phyloP scores from a whole-genome alignment of 177 flowering plant genomes.

The Vitis hybrid region DNA sequence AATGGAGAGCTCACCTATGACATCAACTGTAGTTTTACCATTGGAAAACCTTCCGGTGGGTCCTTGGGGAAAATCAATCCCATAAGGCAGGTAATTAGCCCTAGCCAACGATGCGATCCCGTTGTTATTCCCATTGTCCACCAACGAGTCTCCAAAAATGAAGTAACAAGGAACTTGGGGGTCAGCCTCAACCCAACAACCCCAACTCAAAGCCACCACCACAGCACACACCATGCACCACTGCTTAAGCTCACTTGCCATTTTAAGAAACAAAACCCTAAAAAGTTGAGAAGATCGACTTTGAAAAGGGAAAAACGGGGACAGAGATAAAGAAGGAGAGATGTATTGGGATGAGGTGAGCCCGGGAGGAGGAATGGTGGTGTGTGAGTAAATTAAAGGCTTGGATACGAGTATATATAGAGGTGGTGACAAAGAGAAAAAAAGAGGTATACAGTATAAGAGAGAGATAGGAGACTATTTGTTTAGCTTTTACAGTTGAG shows the following conservation, averaged over 20 bases:
- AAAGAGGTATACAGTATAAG: background rate
- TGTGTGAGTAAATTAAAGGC: conserved; percentile 10
- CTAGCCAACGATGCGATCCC: conserved; percentile 47
- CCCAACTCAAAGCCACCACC: conserved; percentile 4
- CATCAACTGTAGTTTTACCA: conserved; percentile 59
- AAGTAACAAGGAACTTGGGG: conserved; percentile 59
- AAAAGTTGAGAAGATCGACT: background rate
- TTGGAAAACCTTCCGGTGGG: conserved; percentile 78
- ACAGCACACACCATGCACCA: conserved; percentile 11
- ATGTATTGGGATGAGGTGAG: too few species aligned
- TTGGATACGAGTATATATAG: background rate
- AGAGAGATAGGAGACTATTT: too few species aligned
- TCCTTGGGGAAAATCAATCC: conserved; percentile 63
- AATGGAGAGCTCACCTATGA: conserved; percentile 31
- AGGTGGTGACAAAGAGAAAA: background rate
- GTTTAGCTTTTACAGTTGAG: conserved; percentile 23
- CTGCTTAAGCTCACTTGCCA: conserved; percentile 7
- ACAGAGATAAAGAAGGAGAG: background rate
- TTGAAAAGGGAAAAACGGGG: background rate
- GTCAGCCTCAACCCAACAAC: conserved; percentile 7
- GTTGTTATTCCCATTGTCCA: conserved; percentile 65
- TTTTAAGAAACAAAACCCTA: background rate
- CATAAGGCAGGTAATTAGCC: conserved; percentile 65
- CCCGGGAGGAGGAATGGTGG: background rate
- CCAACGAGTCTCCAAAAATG: conserved; percentile 55